A percentile compares a stretch with the other conserved stretches of the same genome.
These are phyloP conservation scores for Tetrastigma voinierianum DNA, from an alignment of 164 flowering plant genomes.

Conservation along the genomic window DNA sequence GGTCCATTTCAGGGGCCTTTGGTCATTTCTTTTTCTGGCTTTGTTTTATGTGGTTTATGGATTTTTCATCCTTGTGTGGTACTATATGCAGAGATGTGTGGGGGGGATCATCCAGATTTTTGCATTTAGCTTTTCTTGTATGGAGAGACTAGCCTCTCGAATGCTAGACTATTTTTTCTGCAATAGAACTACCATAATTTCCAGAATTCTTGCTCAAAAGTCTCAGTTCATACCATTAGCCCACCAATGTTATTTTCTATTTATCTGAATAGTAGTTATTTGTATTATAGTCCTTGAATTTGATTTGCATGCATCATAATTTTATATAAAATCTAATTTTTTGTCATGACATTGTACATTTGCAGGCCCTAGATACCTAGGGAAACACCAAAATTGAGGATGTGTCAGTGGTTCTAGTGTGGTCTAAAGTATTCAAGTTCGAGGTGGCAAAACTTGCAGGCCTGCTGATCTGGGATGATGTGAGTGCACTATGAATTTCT, in stretches of 20 bases:
- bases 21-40: too few species aligned
- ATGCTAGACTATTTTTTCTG: too few species aligned
- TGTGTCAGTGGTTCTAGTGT: slow-evolving; percentile 67
- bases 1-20: too few species aligned
- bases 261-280: neutral
- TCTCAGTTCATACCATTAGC: too few species aligned
- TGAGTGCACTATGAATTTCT: slow-evolving; percentile 35
- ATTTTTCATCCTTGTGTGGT: too few species aligned
- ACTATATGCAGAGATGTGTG: too few species aligned
- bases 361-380: slow-evolving; percentile 87
- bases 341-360: slow-evolving; percentile 1
- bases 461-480: slow-evolving; percentile 79
- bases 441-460: slow-evolving; percentile 84
- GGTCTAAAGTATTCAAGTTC: slow-evolving; percentile 74
- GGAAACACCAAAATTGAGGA: slow-evolving; percentile 94
- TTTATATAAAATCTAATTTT: neutral
- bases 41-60: too few species aligned
- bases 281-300: neutral
- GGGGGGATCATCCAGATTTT: too few species aligned
- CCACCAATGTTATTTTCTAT: neutral
- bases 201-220: too few species aligned
- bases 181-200: too few species aligned
- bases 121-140: too few species aligned
- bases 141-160: too few species aligned
- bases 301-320: slow-evolving; percentile 1